A percentile compares a stretch with the other conserved stretches of the same genome.
phyloP scores from a whole-genome alignment of 306 rosid species.

The Cicer cuneatum region DNA sequence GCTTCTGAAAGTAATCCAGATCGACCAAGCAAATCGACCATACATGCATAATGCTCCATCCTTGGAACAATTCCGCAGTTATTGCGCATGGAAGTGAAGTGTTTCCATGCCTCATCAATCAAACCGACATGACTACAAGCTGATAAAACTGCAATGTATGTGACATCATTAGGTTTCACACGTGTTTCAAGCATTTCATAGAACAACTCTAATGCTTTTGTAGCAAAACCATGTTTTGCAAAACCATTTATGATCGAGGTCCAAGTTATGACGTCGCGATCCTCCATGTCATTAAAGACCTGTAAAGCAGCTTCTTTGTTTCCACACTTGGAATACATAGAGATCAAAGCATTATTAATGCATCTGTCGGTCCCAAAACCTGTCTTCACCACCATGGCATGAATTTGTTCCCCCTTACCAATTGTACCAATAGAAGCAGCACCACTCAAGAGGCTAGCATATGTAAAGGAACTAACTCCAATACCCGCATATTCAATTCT shows the following conservation, averaged over 20 bases:
- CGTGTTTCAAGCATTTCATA: constrained; percentile 61
- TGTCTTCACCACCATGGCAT: constrained; percentile 54
- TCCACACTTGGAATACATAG: constrained; percentile 78
- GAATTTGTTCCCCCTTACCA: constrained; percentile 69
- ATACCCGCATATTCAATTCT: constrained; percentile 48
- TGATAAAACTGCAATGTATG: constrained; percentile 70
- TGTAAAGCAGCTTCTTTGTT: constrained; percentile 61
- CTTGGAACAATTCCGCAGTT: constrained; percentile 58
- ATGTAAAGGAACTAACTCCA: constrained; percentile 59
- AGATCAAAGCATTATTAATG: constrained; percentile 62
- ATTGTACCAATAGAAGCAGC: constrained; percentile 64
- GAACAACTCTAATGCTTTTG: constrained; percentile 63
- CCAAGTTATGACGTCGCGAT: constrained; percentile 68
- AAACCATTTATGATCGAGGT: constrained; percentile 65
- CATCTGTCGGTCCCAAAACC: constrained; percentile 50
- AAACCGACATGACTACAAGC: constrained; percentile 76
- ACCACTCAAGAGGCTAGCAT: constrained; percentile 70
- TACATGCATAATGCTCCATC: constrained; percentile 75
- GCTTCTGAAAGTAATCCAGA: constrained; percentile 69
- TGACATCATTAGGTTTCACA: constrained; percentile 64
- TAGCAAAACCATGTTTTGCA: constrained; percentile 69
- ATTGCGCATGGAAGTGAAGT: constrained; percentile 57
- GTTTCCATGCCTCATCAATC: constrained; percentile 64
- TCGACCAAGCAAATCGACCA: constrained; percentile 71
- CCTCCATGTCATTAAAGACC: constrained; percentile 54